Conservation (phyloP, 164 flowering plant genomes). For the Tetracentron sinense region DNA sequence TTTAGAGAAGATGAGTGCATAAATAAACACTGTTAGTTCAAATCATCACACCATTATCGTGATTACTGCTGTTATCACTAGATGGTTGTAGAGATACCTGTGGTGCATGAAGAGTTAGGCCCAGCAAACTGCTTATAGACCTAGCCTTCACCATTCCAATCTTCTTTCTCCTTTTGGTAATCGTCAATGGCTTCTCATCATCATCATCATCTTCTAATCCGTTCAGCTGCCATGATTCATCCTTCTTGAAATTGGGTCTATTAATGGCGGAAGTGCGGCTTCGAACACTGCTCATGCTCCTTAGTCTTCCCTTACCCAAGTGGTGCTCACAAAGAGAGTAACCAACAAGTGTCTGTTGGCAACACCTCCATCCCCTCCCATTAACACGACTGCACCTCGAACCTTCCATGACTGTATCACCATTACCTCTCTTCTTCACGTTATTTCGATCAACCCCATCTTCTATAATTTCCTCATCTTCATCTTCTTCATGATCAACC, state of each 20-base stretch:
- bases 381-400: slow-evolving; percentile 88
- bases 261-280: slow-evolving; percentile 15
- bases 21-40: neutral
- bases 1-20: no score
- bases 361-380: slow-evolving; percentile 90
- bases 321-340: slow-evolving; percentile 92
- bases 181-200: slow-evolving; percentile 13
- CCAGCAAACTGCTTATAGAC: slow-evolving; percentile 64
- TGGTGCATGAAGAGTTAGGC: slow-evolving; percentile 25
- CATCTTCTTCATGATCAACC: slow-evolving; percentile 3
- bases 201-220: slow-evolving; percentile 11
- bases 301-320: slow-evolving; percentile 69
- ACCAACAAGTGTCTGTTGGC: slow-evolving; percentile 79
- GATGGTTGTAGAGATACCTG: neutral
- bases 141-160: slow-evolving; percentile 77
- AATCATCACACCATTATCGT: neutral
- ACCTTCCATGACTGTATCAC: slow-evolving; percentile 50
- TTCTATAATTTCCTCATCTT: neutral
- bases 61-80: no score
- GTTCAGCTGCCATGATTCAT: neutral
- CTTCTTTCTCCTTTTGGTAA: slow-evolving; percentile 43
- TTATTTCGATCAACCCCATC: neutral
- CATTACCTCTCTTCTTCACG: slow-evolving; percentile 19
- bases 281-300: slow-evolving; percentile 51
- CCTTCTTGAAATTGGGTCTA: neutral